Conservation (phyloP, 108 stramenopile genomes). For the Aurantiochytrium sp. region DNA sequence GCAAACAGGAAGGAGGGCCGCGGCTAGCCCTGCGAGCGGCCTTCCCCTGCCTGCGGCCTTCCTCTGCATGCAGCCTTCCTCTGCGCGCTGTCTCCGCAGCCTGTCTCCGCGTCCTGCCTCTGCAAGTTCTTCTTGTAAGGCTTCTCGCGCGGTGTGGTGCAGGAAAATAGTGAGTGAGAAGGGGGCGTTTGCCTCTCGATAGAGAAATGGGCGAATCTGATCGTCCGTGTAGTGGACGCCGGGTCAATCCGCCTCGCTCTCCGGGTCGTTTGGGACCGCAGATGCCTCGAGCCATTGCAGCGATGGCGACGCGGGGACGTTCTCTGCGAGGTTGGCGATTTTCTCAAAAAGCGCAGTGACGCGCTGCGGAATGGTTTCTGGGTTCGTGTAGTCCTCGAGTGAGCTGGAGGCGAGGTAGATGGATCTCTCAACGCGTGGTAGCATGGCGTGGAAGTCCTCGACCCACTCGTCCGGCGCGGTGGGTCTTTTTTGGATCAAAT, state of each 20-base stretch:
- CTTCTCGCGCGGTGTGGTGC: no score
- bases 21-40: no score
- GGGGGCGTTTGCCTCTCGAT: no score
- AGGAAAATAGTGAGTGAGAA: no score
- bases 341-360: neutral
- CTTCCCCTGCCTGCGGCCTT: no score
- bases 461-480: neutral
- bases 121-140: no score
- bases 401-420: neutral
- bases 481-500: neutral
- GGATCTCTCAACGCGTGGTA: neutral
- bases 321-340: neutral
- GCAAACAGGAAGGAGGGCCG: no score
- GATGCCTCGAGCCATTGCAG: neutral
- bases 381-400: neutral
- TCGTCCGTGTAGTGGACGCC: no score
- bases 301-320: neutral
- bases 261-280: neutral
- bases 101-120: no score
- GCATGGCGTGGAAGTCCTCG: neutral
- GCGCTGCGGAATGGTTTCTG: neutral
- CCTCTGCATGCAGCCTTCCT: no score
- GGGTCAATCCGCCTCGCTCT: neutral
- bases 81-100: no score
- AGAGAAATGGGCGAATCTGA: no score